Evolutionary conservation across 2,329 filamentous ascomycete species (phyloP), one percentile per base, ranked within the genome.

Genomic region (Periconia digitata): DNA sequence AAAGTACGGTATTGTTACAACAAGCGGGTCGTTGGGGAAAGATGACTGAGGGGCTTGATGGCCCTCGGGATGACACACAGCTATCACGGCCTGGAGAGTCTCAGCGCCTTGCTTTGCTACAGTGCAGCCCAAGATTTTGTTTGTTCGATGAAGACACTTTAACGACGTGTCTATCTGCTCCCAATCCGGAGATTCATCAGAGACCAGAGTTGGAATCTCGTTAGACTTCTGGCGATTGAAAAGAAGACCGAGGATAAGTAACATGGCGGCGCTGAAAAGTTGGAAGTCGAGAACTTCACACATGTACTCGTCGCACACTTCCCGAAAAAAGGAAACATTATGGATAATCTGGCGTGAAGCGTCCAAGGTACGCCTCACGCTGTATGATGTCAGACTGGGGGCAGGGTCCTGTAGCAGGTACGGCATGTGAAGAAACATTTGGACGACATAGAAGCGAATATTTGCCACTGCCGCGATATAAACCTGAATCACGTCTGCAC

Each of bases 261-360:
- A 17, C 3, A 47, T 37, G 6, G 44, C 44, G 6, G 44, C 6
- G 20, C 38, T 47, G n/a, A 47, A 47, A 8, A 24, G 20, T 6
- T 41, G 18, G 18, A 47, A 47, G 15, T 47, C 44, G 3, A 42
- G 12, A 6, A 24, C 27, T 16, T 47, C 44, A 38, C 38, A 47
- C 24, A 41, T 16, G 32, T 34, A 40, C n/a, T 42, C 38, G 3
- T 24, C 15, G 23, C 36, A 39, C 4, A 21, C n/a, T 35, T 40
- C 13, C 6, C 43, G 43, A 18, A 40, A 42, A 6, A 8, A 2
- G 8, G 22, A 2, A 2, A 35, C 6, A 6, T 8, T 41, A 3
- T 36, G 2, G 29, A 47, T 47, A 15, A 40, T 47, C 13, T 35
- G 8, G 15, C 44, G 5, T 10, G 24, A 32, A 16, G 44, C 44